These are phyloP conservation scores for Metarhizium robertsii DNA, from an alignment of 2,329 filamentous ascomycete species.

Conservation along the genomic window DNA sequence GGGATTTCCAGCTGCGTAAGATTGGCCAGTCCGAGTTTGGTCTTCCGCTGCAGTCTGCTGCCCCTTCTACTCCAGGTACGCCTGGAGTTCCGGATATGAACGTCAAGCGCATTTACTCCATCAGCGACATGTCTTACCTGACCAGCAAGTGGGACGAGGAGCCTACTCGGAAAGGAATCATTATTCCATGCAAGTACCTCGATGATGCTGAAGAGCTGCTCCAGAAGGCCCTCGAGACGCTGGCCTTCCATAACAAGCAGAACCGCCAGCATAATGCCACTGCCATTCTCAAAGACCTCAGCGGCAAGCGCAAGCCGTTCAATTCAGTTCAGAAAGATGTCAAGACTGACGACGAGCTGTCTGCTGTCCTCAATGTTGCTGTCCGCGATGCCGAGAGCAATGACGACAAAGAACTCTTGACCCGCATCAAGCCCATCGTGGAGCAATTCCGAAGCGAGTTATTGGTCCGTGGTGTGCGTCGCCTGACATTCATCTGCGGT, in stretches of 20 bases:
- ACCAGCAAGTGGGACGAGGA: slow-evolving; percentile 64
- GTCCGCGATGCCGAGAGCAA: slow-evolving; percentile 78
- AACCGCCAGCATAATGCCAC: slow-evolving; percentile 44
- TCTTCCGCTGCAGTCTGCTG: slow-evolving; percentile 66
- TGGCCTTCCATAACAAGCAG: slow-evolving; percentile 52
- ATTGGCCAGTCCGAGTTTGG: slow-evolving; percentile 87
- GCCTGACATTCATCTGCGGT: slow-evolving; percentile 92
- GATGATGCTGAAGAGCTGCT: slow-evolving; percentile 90
- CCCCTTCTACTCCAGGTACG: slow-evolving; percentile 76
- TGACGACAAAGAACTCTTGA: slow-evolving; percentile 72
- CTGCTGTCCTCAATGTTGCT: slow-evolving; percentile 86
- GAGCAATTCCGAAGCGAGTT: slow-evolving; percentile 78
- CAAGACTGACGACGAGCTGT: slow-evolving; percentile 64
- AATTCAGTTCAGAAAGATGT: slow-evolving; percentile 15
- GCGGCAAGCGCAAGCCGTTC: slow-evolving; percentile 56
- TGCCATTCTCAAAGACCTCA: slow-evolving; percentile 63
- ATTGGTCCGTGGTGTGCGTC: slow-evolving; percentile 69
- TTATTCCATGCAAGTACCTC: slow-evolving; percentile 85
- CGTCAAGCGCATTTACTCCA: slow-evolving; percentile 82
- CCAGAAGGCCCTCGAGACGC: slow-evolving; percentile 71
- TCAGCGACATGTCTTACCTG: slow-evolving; percentile 93
- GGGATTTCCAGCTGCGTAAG: slow-evolving; percentile 94
- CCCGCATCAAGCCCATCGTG: slow-evolving; percentile 66
- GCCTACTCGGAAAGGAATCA: slow-evolving; percentile 82
- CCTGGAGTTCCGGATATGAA: slow-evolving; percentile 48